Evolutionary conservation across 495 filamentous ascomycete genomes (phyloP).

Genomic region (Trichoderma erinaceum): DNA sequence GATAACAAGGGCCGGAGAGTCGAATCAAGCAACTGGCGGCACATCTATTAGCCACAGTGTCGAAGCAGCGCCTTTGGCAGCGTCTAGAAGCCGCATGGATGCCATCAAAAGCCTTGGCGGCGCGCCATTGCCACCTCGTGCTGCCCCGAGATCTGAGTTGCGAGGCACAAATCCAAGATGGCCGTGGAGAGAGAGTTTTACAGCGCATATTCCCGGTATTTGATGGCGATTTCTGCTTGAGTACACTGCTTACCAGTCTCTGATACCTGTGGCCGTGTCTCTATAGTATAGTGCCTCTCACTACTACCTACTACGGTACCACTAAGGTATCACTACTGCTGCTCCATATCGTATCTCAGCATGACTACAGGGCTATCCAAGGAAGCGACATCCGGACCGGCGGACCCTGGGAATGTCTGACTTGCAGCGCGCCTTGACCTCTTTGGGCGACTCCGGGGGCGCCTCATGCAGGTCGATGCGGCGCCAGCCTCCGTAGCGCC

Average conservation of each 20-base stretch:
- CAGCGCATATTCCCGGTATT: no score
- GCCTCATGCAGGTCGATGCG: constrained; percentile 12
- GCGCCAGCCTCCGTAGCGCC: neutral
- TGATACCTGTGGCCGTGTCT: no score
- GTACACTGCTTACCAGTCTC: no score
- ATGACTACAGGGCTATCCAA: no score
- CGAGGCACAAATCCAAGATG: constrained; percentile 4
- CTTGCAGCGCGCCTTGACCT: neutral
- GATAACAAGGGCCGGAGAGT: neutral
- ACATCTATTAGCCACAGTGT: neutral
- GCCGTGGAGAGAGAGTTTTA: neutral
- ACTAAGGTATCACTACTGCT: no score
- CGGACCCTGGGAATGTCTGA: neutral
- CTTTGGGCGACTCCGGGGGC: constrained; percentile 10
- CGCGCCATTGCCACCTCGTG: neutral
- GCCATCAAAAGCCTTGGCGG: neutral
- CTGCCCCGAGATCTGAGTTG: constrained; percentile 1
- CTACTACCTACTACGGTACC: no score
- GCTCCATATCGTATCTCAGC: neutral
- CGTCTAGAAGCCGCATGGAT: neutral
- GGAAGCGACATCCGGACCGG: neutral
- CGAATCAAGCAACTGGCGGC: neutral
- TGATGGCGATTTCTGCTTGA: no score
- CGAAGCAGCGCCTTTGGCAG: neutral
- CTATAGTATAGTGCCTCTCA: no score